phyloP scores from a whole-genome alignment of 2,329 filamentous ascomycete genomes.

The Scytalidium lignicola region DNA sequence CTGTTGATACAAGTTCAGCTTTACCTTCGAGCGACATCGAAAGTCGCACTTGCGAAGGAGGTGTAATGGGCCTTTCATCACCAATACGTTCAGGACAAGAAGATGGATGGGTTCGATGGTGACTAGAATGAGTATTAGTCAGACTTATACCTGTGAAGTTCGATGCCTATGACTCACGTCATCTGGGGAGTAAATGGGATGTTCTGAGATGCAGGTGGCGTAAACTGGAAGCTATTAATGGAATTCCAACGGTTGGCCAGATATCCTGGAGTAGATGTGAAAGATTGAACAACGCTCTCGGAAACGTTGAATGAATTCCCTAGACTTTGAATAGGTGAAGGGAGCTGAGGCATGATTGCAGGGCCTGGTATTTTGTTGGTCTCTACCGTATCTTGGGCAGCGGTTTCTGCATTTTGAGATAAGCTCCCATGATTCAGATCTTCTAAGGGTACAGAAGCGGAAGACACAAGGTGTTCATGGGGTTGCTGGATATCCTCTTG shows the following conservation, averaged over 20 bases:
- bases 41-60: conserved; percentile 54
- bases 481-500: conserved; percentile 5
- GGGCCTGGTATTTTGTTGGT: background rate
- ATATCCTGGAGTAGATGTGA: conserved; percentile 28
- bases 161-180: conserved; percentile 42
- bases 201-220: conserved; percentile 35
- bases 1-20: conserved; percentile 72
- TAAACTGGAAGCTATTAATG: conserved; percentile 44
- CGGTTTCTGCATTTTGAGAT: too few relatives aligned
- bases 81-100: conserved; percentile 25
- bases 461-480: conserved; percentile 3
- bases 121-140: conserved; percentile 12
- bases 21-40: conserved; percentile 85
- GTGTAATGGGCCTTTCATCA: conserved; percentile 9
- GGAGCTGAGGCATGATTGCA: background rate
- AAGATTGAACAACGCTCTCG: conserved; percentile 16
- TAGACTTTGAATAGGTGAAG: background rate
- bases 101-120: conserved; percentile 16
- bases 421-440: background rate
- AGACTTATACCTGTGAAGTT: conserved; percentile 1
- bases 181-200: conserved; percentile 32
- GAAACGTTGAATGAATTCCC: conserved; percentile 1
- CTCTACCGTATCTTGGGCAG: background rate
- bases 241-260: conserved; percentile 50
- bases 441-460: background rate